Evolutionary conservation across 352 stramenopile species (phyloP).

Genomic region (Phytopythium cucurbitacearum): DNA sequence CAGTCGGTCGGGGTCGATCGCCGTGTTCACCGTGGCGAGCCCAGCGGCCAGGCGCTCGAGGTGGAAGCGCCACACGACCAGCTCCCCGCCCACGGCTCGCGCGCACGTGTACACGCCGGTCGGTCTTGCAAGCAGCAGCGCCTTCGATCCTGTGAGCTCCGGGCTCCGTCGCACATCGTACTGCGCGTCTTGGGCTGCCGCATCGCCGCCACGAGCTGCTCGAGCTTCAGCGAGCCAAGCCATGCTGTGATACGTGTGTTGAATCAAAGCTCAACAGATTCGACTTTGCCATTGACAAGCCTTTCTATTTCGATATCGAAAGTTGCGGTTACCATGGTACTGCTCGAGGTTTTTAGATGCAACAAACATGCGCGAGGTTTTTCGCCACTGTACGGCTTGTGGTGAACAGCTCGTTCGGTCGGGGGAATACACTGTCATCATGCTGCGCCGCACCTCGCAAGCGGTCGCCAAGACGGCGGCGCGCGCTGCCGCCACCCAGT

Average conservation of each 20-base stretch:
- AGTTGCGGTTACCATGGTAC: no score
- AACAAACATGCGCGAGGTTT: no score
- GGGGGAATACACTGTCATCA: constrained; percentile 9
- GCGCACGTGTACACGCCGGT: constrained; percentile 62
- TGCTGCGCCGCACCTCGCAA: constrained; percentile 46
- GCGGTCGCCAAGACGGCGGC: constrained; percentile 13
- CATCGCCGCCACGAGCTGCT: constrained; percentile 2
- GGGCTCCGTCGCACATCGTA: constrained; percentile 1
- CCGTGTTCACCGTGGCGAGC: constrained; percentile 9
- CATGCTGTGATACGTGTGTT: not conserved
- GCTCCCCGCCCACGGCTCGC: constrained; percentile 18
- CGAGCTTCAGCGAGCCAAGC: constrained; percentile 11
- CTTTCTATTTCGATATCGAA: no score
- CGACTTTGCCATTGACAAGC: not conserved
- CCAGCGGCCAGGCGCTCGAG: constrained; percentile 36
- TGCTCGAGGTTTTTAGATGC: no score
- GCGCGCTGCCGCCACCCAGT: constrained; percentile 15
- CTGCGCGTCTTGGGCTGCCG: not conserved
- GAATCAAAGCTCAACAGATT: not conserved
- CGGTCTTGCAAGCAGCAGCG: constrained; percentile 42
- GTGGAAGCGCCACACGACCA: constrained; percentile 62
- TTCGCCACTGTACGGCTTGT: no score
- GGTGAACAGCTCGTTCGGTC: no score
- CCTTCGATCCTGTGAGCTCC: constrained; percentile 32
- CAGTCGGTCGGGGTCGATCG: not conserved